Evolutionary conservation across 106 monocot genomes (phyloP), one percentile per base, ranked within the genome.

Genomic region (Dendrobium officinale): DNA sequence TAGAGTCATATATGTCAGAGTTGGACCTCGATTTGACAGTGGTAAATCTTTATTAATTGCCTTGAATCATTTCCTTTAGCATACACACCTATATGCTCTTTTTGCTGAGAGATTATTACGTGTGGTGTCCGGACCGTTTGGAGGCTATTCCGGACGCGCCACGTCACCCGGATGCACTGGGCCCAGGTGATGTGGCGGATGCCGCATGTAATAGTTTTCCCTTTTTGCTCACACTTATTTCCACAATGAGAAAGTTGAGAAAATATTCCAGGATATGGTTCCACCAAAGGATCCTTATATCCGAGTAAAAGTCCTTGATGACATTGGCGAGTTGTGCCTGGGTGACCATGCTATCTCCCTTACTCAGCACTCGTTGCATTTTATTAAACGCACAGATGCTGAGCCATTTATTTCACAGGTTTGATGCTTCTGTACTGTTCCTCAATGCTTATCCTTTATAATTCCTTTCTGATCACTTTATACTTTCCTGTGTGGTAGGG

Each of bases 271-370:
- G 97, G 97, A 97, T 59, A 92, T 97, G 92, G 83, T 97, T 78
- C 97, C 97, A 59, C 97, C 97, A 10, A 97, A 97, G 87, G 96
- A 97, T 85, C 97, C 97, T 49, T 98, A 98, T 58, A 94, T 98
- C 51, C 87, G 80, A 77, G 92, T 94, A 18, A 89, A 88, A 82
- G 97, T 98, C 2, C 89, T 98, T 29, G 87, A 89, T 55, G 92
- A 97, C 81, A 94, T 98, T 45, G 94, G 94, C 61, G 91, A 92
- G 74, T 85, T 94, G 22, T 86, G 76, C 59, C 86, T 98, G 54
- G 92, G 89, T 22, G 92, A 98, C 72, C 91, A 89, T 55, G 78
- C 87, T 0, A 83, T 92, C 59, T 92, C 92, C 66, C 88, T 98
- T 33, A 87, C 83, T 1, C 85, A 81, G 67, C 86, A 98, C 42